Evolutionary conservation across 2,329 filamentous ascomycete species (phyloP).

Genomic region (Monilinia aucupariae): DNA sequence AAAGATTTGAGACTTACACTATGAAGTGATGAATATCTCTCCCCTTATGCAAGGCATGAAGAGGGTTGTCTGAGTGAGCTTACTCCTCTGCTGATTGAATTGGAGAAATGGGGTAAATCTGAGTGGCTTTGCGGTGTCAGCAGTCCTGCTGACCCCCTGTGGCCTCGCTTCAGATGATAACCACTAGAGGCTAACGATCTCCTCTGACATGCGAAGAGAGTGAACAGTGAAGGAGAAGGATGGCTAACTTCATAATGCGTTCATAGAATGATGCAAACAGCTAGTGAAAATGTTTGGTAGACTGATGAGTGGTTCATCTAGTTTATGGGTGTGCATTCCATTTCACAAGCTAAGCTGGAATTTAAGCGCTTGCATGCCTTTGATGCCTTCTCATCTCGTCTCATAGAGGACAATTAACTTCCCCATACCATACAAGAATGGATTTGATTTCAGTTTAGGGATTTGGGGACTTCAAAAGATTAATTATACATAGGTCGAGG

Average conservation of each 20-base stretch:
- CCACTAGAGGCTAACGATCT: neutral
- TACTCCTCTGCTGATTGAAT: neutral
- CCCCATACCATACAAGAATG: too few relatives aligned
- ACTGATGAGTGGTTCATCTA: neutral
- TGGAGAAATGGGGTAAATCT: neutral
- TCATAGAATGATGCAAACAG: neutral
- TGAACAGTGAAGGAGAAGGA: neutral
- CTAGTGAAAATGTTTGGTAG: neutral
- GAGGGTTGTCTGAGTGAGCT: neutral
- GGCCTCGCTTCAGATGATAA: neutral
- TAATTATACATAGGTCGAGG: neutral
- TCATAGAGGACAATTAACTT: too few relatives aligned
- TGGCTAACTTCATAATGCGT: neutral
- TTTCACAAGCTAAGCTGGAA: neutral
- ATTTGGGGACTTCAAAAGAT: neutral
- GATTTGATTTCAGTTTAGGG: neutral
- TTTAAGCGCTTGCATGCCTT: neutral
- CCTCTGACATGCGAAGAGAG: neutral
- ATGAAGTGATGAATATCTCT: neutral
- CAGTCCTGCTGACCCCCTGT: too few relatives aligned
- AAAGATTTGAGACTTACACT: neutral
- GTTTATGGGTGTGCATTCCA: neutral
- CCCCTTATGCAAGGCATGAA: neutral
- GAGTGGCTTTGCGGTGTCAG: neutral
- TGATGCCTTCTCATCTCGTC: neutral